phyloP scores from a whole-genome alignment of 2,329 filamentous ascomycete genomes.

The Aspergillus chevalieri region DNA sequence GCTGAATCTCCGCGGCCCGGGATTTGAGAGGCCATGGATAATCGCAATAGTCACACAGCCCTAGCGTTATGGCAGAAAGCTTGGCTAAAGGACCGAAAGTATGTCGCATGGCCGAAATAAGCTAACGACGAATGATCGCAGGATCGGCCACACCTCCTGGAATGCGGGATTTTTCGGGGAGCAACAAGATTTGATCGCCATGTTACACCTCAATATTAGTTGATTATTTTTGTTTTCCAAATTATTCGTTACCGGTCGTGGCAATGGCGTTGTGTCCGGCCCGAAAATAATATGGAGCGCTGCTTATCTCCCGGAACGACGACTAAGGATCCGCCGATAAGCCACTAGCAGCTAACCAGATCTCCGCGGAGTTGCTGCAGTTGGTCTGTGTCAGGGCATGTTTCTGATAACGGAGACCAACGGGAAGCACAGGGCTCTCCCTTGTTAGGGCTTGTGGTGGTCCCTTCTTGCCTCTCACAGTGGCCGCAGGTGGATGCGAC shows the following conservation, averaged over 20 bases:
- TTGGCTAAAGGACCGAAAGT: background rate
- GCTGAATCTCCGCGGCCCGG: background rate
- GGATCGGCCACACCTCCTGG: background rate
- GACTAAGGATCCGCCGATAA: no score
- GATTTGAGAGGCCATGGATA: background rate
- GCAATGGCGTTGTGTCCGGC: no score
- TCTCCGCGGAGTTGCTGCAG: no score
- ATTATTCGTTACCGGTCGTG: no score
- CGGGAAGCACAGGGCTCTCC: background rate
- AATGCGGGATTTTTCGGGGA: background rate
- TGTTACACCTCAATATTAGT: no score
- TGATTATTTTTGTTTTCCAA: no score
- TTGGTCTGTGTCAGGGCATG: no score
- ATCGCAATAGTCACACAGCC: background rate
- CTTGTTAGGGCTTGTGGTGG: background rate
- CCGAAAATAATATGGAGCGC: no score
- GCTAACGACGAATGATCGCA: background rate
- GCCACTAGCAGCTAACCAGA: no score
- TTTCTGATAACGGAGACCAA: no score
- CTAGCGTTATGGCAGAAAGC: background rate
- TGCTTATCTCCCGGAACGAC: no score
- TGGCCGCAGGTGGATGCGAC: slow-evolving; percentile 1
- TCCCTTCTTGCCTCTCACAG: background rate
- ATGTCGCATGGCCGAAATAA: background rate
- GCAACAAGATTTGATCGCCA: background rate